A percentile compares a stretch with the other conserved stretches of the same genome.
Evolutionary conservation across 257 asterid species (phyloP).

Genomic region (Catharanthus roseus): DNA sequence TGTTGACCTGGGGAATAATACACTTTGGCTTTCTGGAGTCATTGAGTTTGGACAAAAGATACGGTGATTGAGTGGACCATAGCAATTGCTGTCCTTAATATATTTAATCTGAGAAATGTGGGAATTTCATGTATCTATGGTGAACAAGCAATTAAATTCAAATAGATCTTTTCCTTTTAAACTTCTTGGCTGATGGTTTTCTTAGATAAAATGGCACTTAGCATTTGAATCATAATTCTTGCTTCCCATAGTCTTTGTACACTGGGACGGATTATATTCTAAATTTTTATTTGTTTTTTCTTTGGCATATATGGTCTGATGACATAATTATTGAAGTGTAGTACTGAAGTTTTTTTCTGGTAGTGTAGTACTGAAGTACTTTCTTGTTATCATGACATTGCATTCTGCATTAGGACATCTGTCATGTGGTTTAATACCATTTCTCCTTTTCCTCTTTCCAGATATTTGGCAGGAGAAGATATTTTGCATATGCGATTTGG

Average conservation of each 20-base stretch:
- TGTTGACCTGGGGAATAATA: background rate
- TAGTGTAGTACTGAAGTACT: too few relatives aligned
- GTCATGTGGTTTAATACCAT: background rate
- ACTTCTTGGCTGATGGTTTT: background rate
- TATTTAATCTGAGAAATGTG: background rate
- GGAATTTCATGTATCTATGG: background rate
- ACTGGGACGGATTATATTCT: background rate
- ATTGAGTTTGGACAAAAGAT: background rate
- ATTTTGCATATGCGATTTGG: slow-evolving; percentile 65
- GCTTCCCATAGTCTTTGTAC: background rate
- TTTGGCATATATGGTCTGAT: background rate
- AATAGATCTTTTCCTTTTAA: background rate
- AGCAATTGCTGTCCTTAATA: background rate
- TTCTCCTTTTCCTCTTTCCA: slow-evolving; percentile 37
- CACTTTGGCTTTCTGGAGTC: background rate
- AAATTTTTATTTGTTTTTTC: background rate
- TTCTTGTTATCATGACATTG: background rate
- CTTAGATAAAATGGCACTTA: background rate
- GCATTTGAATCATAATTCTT: background rate
- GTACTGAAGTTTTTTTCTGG: too few relatives aligned
- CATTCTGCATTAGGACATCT: background rate
- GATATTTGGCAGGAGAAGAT: slow-evolving; percentile 72
- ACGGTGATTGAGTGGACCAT: background rate
- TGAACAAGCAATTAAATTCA: background rate
- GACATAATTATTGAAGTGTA: background rate